Percentiles rank a stretch among this genome's conserved stretches.
Conservation (phyloP, 495 filamentous ascomycete species). For the Ramalina peruviana region DNA sequence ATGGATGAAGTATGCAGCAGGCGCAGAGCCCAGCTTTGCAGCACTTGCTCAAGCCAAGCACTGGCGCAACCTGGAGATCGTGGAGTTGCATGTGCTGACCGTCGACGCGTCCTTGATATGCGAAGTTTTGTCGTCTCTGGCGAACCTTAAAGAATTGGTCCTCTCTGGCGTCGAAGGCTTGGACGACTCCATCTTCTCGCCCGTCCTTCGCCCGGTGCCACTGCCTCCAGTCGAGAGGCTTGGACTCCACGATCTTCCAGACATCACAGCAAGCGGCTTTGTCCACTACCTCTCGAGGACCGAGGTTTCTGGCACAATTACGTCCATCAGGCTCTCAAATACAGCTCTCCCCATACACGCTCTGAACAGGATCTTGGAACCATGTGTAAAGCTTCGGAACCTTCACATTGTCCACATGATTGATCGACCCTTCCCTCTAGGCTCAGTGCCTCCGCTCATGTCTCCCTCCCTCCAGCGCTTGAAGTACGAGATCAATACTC, state of each 20-base stretch:
- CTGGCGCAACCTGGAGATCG: constrained; percentile 67
- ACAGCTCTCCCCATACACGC: constrained; percentile 52
- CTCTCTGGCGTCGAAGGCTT: constrained; percentile 52
- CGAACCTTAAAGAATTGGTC: constrained; percentile 54
- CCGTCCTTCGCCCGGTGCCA: constrained; percentile 38
- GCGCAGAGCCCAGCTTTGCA: constrained; percentile 66
- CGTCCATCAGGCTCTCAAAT: constrained; percentile 45
- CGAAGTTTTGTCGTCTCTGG: constrained; percentile 53
- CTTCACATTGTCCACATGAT: constrained; percentile 57
- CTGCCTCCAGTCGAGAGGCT: constrained; percentile 61
- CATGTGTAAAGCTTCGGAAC: constrained; percentile 44
- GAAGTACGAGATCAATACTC: constrained; percentile 65
- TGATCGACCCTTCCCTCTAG: constrained; percentile 46
- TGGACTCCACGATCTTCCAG: constrained; percentile 49
- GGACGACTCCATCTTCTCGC: constrained; percentile 59
- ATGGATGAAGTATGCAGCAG: constrained; percentile 72
- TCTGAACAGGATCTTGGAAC: constrained; percentile 49
- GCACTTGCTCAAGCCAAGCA: constrained; percentile 46
- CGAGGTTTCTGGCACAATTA: constrained; percentile 36
- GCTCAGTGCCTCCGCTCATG: constrained; percentile 44
- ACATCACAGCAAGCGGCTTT: constrained; percentile 57
- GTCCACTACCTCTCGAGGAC: constrained; percentile 42
- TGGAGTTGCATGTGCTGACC: constrained; percentile 60
- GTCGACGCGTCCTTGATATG: constrained; percentile 60
- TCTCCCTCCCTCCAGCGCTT: constrained; percentile 54